Evolutionary conservation across 805 yeast genomes (phyloP).

Genomic region (Allodekkera sacchari): DNA sequence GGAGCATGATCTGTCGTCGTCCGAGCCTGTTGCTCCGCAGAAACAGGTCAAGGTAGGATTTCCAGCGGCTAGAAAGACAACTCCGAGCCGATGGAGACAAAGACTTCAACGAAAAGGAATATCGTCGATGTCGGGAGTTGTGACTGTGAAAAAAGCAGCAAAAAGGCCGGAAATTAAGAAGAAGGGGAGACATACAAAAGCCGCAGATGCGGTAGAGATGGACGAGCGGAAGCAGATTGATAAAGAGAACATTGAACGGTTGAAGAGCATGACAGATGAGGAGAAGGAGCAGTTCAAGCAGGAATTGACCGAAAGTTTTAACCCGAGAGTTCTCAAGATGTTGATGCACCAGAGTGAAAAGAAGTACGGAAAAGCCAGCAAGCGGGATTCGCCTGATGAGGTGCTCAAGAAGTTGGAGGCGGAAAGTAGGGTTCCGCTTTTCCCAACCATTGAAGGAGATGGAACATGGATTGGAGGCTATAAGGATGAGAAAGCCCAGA

Average conservation of each 20-base stretch:
- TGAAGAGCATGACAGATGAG: conserved; percentile 54
- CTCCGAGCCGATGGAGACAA: conserved; percentile 44
- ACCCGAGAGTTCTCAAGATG: conserved; percentile 58
- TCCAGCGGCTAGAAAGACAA: conserved; percentile 26
- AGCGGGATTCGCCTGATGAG: conserved; percentile 14
- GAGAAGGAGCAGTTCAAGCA: conserved; percentile 58
- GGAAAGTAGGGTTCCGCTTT: conserved; percentile 16
- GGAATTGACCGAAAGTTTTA: conserved; percentile 58
- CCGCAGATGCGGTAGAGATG: conserved; percentile 7
- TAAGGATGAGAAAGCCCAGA: not conserved
- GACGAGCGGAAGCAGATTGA: conserved; percentile 50
- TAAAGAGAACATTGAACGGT: conserved; percentile 56
- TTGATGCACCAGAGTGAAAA: conserved; percentile 49
- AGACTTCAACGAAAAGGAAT: conserved; percentile 29
- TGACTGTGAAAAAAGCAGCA: conserved; percentile 4
- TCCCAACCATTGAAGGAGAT: conserved; percentile 23
- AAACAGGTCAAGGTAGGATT: conserved; percentile 22
- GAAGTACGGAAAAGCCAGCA: conserved; percentile 25
- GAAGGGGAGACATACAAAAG: conserved; percentile 5
- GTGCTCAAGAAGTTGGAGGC: conserved; percentile 21
- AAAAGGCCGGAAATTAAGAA: conserved; percentile 3
- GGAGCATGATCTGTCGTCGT: conserved; percentile 39
- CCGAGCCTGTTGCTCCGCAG: conserved; percentile 22
- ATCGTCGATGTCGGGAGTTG: conserved; percentile 18
- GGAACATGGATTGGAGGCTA: conserved; percentile 28